Conservation (phyloP, 2,329 filamentous ascomycete species). For the Cordyceps pruinosa region DNA sequence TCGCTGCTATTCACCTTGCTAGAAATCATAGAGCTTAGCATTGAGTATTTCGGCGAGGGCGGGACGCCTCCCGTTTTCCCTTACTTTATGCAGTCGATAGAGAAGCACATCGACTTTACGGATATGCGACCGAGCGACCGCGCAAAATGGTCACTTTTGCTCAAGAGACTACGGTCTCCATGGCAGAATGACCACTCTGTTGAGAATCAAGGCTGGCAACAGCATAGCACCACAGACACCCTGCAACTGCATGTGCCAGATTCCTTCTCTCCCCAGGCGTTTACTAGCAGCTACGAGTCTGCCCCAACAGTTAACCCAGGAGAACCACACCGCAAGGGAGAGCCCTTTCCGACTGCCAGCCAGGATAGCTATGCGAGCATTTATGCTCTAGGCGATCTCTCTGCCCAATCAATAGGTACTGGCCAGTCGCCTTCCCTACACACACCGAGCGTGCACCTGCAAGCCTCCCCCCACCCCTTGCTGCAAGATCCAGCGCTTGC, state of each 20-base stretch:
- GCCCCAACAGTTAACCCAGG: not conserved
- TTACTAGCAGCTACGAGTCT: not conserved
- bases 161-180: constrained; percentile 21
- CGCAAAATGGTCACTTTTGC: constrained; percentile 24
- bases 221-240: not conserved
- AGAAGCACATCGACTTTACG: constrained; percentile 23
- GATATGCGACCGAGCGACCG: constrained; percentile 29
- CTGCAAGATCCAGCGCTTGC: constrained; percentile 13
- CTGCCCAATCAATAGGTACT: not conserved
- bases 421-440: not conserved
- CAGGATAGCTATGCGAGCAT: not conserved
- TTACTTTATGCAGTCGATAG: constrained; percentile 29
- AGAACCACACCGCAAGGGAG: not conserved
- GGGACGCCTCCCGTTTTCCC: constrained; percentile 30
- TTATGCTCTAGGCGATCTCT: not conserved
- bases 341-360: not conserved
- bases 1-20: constrained; percentile 31
- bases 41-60: constrained; percentile 26
- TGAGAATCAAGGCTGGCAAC: not conserved
- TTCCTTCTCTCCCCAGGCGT: not conserved
- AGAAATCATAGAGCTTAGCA: constrained; percentile 29
- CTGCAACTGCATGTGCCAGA: not conserved
- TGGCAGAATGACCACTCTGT: constrained; percentile 17
- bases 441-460: not conserved
- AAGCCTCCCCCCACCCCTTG: constrained; percentile 16